Evolutionary conservation across 73 alveolate genomes (phyloP), one percentile per base, ranked within the genome.

Genomic region (Paramecium sexaurelia): DNA sequence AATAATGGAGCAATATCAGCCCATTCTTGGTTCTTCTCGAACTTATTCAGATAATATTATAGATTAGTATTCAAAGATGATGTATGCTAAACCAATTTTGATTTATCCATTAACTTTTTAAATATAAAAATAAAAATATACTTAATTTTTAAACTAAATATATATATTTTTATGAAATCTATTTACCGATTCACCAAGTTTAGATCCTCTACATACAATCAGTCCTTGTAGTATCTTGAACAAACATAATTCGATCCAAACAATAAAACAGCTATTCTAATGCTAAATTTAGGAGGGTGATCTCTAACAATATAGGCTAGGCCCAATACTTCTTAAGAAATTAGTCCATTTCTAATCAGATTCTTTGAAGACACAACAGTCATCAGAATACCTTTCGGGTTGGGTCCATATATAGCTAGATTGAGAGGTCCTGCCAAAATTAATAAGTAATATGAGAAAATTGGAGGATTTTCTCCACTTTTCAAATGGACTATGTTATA

Each of bases 381-480:
- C 5, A 88, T 88, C 19, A 61, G 94, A 67, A 88, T 88, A 36
- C 94, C 94, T 15, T 88, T 88, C 55, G 94, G 94, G 17, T 88
- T 88, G 55, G 94, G 94, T 22, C 94, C 94, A 17, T 68, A 88
- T n/a, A 88, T 88, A 39, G 94, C 91, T 13, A 68, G 75, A 82
- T 57, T 88, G 35, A 75, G 94, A 68, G 94, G 94, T 10, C 94
- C 94, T 11, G 94, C 94, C n/a, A 88, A 88, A 88, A 82, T 69
- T 15, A 88, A 75, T 29, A 88, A 88, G 37, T 35, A 88, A 41
- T 88, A 88, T 45, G 84, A 69, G 45, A 84, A 75, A 20, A 88
- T 88, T 26, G 98, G 98, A 19, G 97, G 97, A 6, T 93, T 91
- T 29, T 90, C 96, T 51, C 98, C 98, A 15, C 35, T 95, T 7